Conservation (phyloP, 177 flowering plant species). For the Tripterygium wilfordii region DNA sequence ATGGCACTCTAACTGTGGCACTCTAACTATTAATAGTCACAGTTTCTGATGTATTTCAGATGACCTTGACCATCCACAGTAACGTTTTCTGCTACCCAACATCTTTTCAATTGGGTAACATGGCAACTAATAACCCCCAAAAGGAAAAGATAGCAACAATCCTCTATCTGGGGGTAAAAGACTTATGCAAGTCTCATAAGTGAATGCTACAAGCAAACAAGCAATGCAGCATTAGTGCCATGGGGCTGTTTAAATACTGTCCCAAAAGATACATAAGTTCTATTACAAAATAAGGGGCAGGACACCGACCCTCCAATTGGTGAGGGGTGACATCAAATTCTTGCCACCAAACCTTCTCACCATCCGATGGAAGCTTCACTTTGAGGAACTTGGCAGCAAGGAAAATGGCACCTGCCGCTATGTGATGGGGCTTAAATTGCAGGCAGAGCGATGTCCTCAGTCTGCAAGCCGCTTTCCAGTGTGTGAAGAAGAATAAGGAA, state of each 20-base stretch:
- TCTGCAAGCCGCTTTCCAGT: constrained; percentile 59
- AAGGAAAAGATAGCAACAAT: constrained; percentile 4
- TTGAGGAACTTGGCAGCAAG: constrained; percentile 96
- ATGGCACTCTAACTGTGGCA: background rate
- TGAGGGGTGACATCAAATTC: constrained; percentile 98
- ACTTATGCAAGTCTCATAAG: too few species aligned
- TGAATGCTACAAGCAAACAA: background rate
- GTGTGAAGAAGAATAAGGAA: constrained; percentile 24
- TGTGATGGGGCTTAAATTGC: constrained; percentile 94
- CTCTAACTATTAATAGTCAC: background rate
- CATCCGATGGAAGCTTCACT: constrained; percentile 87
- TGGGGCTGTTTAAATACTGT: constrained; percentile 1
- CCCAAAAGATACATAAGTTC: background rate
- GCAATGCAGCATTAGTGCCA: constrained; percentile 5
- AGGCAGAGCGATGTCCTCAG: constrained; percentile 92
- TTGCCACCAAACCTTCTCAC: constrained; percentile 97
- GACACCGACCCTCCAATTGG: constrained; percentile 80
- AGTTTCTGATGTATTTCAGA: background rate
- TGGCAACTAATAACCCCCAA: background rate
- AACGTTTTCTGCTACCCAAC: background rate
- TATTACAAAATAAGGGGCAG: constrained; percentile 6
- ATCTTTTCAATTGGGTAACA: background rate
- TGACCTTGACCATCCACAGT: background rate
- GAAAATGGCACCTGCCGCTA: constrained; percentile 97
- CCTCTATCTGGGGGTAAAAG: constrained; percentile 1